Conservation (phyloP, 495 filamentous ascomycete species). For the Penicillium manginii region DNA sequence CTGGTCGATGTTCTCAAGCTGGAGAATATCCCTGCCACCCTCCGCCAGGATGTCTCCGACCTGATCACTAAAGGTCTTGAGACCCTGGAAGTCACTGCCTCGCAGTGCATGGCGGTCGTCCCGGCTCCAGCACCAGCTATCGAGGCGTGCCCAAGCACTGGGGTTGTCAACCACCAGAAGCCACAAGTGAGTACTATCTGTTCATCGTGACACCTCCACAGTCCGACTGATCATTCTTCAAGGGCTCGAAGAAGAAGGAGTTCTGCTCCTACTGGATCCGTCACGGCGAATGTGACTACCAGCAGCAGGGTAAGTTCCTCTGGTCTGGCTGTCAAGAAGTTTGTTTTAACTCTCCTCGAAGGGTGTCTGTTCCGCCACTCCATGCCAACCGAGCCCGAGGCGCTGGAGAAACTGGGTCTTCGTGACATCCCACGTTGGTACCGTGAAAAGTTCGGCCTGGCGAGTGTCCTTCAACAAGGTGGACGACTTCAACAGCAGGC, state of each 20-base stretch:
- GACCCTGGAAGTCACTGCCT: neutral
- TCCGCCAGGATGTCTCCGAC: too few relatives aligned
- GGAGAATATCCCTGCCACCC: too few relatives aligned
- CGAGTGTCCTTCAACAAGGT: slow-evolving; percentile 22
- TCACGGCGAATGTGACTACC: slow-evolving; percentile 81
- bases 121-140: too few relatives aligned
- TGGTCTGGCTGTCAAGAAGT: neutral
- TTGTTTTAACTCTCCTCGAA: slow-evolving; percentile 20
- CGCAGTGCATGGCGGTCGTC: too few relatives aligned
- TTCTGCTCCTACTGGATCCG: slow-evolving; percentile 90
- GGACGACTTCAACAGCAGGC: too few relatives aligned
- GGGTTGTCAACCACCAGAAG: neutral
- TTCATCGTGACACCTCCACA: neutral
- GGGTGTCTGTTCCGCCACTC: slow-evolving; percentile 86
- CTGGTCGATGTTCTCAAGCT: too few relatives aligned
- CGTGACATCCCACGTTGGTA: slow-evolving; percentile 60
- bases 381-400: slow-evolving; percentile 68
- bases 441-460: slow-evolving; percentile 46
- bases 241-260: slow-evolving; percentile 57
- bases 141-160: too few relatives aligned
- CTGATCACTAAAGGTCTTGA: slow-evolving; percentile 1
- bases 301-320: slow-evolving; percentile 62
- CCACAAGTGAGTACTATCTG: neutral
- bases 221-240: neutral
- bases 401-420: slow-evolving; percentile 66